These are phyloP conservation scores for Corylus heterophylla DNA, from an alignment of 306 rosid genomes.

Conservation along the genomic window DNA sequence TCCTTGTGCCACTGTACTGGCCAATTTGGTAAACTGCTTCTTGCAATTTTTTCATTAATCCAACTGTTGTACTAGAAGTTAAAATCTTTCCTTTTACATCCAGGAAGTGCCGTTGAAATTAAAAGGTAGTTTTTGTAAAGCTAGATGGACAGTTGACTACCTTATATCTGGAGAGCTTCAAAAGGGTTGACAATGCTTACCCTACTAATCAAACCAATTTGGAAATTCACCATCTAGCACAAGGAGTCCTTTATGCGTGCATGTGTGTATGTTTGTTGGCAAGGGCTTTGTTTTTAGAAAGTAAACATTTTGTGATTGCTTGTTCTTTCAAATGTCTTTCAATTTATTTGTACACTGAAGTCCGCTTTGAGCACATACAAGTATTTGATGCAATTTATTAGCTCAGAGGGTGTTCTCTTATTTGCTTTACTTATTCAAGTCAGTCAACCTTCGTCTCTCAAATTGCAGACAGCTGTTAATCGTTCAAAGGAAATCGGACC, in stretches of 20 bases:
- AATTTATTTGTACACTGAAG: constrained; percentile 9
- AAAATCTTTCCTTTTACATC: not conserved
- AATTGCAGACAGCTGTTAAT: constrained; percentile 74
- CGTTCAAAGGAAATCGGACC: constrained; percentile 81
- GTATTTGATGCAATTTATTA: constrained; percentile 1
- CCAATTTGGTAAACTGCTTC: not conserved
- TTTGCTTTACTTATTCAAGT: constrained; percentile 1
- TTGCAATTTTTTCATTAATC: not conserved
- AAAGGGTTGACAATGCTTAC: not conserved
- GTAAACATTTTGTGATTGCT: not conserved
- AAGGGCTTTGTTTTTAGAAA: not conserved
- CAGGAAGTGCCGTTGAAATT: not conserved
- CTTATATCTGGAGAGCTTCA: constrained; percentile 6
- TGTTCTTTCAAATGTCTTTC: constrained; percentile 20
- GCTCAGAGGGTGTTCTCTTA: constrained; percentile 1
- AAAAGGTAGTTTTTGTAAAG: constrained; percentile 2
- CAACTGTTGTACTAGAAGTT: not conserved
- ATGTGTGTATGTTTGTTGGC: not conserved
- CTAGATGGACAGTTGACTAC: not conserved
- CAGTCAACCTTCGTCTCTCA: constrained; percentile 9
- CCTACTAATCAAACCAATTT: constrained; percentile 7
- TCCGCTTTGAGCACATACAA: constrained; percentile 6
- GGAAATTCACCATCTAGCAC: not conserved
- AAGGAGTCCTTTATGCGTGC: not conserved
- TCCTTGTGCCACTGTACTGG: not conserved